Percentiles rank a stretch among this genome's conserved stretches.
Evolutionary conservation across 2,329 filamentous ascomycete genomes (phyloP).

Genomic region (Ceratocystis huliohia): DNA sequence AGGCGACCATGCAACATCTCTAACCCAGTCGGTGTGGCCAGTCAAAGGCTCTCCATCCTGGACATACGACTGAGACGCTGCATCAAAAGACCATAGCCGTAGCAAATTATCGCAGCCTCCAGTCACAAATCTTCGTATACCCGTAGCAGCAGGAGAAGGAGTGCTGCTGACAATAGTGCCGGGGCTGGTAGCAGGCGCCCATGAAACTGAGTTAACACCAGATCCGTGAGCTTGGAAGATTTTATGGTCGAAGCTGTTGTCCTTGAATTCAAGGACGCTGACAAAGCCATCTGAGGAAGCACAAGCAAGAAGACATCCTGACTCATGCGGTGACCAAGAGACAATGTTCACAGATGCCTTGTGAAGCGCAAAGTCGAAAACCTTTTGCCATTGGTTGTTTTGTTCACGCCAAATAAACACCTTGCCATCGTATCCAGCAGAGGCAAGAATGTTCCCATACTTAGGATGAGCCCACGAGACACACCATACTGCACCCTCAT

Average conservation of each 20-base stretch:
- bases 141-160: constrained; percentile 44
- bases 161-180: constrained; percentile 71
- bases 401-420: constrained; percentile 98
- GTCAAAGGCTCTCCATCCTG: constrained; percentile 51
- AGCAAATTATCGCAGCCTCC: constrained; percentile 88
- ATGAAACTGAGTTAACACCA: constrained; percentile 90
- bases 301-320: constrained; percentile 85
- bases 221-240: constrained; percentile 86
- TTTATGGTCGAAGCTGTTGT: constrained; percentile 81
- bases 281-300: constrained; percentile 90
- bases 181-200: constrained; percentile 76
- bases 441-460: constrained; percentile 94
- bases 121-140: constrained; percentile 76
- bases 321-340: constrained; percentile 93
- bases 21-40: constrained; percentile 91
- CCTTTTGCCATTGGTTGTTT: constrained; percentile 60
- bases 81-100: constrained; percentile 81
- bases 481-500: constrained; percentile 96
- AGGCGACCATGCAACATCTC: constrained; percentile 93
- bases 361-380: constrained; percentile 88
- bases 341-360: constrained; percentile 95
- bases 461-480: constrained; percentile 97
- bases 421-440: constrained; percentile 91
- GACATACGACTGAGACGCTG: constrained; percentile 47
- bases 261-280: constrained; percentile 90